These are phyloP conservation scores for Trametes gibbosa DNA, from an alignment of 768 basidiomycete genomes.

Conservation along the genomic window DNA sequence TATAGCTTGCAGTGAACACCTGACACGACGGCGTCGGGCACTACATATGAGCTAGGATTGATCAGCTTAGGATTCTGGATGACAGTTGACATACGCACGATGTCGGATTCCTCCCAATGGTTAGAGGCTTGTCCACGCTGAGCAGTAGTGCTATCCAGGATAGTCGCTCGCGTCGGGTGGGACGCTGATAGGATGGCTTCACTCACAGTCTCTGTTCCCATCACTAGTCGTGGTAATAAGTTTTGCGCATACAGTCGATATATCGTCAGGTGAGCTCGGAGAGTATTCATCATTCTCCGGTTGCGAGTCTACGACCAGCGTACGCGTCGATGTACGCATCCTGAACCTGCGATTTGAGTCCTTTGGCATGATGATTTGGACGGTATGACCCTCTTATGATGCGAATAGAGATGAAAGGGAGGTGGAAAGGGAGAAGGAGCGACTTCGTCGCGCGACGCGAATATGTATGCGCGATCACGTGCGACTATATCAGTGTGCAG, in stretches of 20 bases:
- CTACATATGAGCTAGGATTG: slow-evolving; percentile 50
- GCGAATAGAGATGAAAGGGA: background rate
- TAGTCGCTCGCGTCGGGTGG: background rate
- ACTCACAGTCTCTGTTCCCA: slow-evolving; percentile 66
- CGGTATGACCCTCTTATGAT: background rate
- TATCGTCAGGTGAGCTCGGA: background rate
- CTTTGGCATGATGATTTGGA: background rate
- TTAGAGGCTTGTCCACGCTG: slow-evolving; percentile 58
- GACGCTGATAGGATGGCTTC: no score
- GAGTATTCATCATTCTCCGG: background rate
- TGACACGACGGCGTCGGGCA: slow-evolving; percentile 62
- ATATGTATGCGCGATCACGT: slow-evolving; percentile 1
- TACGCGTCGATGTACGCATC: background rate
- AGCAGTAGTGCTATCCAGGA: slow-evolving; percentile 52
- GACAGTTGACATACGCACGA: slow-evolving; percentile 44
- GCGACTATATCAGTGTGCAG: background rate
- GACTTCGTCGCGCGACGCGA: background rate
- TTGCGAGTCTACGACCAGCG: slow-evolving; percentile 1
- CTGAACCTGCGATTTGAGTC: background rate
- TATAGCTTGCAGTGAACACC: slow-evolving; percentile 75
- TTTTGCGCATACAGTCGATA: slow-evolving; percentile 64
- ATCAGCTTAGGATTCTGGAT: background rate
- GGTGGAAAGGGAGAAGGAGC: background rate
- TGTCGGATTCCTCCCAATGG: slow-evolving; percentile 70
- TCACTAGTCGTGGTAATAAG: slow-evolving; percentile 54